These are phyloP conservation scores for Cyclanthera cordifolia DNA, from an alignment of 306 rosid genomes.

Conservation along the genomic window DNA sequence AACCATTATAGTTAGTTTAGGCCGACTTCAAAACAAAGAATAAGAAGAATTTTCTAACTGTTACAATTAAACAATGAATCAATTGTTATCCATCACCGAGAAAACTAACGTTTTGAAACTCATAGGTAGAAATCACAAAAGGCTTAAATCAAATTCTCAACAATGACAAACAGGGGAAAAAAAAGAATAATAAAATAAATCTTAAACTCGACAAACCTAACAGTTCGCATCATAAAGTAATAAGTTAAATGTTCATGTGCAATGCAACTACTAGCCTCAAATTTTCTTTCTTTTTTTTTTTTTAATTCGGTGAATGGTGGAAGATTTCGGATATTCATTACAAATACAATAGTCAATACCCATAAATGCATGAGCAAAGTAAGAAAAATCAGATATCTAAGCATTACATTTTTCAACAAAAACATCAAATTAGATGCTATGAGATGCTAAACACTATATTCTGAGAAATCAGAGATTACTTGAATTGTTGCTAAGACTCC, in stretches of 20 bases:
- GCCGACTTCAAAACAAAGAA: background rate
- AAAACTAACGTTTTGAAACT: background rate
- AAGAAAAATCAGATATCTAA: background rate
- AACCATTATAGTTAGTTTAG: background rate
- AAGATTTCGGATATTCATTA: background rate
- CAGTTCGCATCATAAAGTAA: background rate
- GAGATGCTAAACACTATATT: conserved; percentile 8
- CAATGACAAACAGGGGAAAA: background rate
- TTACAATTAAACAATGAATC: background rate
- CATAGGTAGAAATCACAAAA: background rate
- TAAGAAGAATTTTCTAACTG: background rate
- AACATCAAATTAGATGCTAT: conserved; percentile 7
- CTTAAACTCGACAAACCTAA: background rate
- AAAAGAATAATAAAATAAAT: background rate
- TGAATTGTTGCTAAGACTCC: conserved; percentile 98
- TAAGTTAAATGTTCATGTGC: background rate
- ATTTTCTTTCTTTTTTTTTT: background rate
- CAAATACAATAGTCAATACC: no score
- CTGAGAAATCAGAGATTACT: conserved; percentile 41
- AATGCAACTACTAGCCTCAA: background rate
- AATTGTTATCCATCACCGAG: background rate
- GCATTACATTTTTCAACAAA: conserved; percentile 3
- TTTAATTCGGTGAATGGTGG: background rate
- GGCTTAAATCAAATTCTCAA: background rate
- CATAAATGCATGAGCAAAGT: background rate